Conservation (phyloP, 495 filamentous ascomycete species). For the Talaromyces proteolyticus region DNA sequence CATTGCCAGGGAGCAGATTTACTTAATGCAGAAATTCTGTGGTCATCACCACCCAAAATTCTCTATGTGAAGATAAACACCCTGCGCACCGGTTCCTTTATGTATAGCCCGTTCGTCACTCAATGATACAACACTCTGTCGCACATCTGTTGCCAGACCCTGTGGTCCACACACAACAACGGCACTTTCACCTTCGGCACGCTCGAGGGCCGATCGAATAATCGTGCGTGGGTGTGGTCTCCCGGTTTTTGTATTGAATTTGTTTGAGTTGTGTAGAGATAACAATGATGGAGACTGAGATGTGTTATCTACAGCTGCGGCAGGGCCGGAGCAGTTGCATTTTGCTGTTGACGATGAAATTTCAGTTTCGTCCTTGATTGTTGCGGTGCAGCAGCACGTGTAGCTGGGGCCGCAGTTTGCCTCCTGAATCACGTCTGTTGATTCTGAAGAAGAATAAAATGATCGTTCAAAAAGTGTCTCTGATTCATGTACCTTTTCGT, state of each 20-base stretch:
- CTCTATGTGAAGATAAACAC: conserved; percentile 50
- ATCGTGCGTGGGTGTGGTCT: conserved; percentile 38
- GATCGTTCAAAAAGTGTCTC: neutral
- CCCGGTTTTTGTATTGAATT: conserved; percentile 15
- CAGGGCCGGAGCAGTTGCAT: conserved; percentile 24
- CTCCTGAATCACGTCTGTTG: neutral
- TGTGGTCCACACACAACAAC: conserved; percentile 77
- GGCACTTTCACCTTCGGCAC: conserved; percentile 72
- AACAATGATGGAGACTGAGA: neutral
- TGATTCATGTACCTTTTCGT: too few relatives aligned
- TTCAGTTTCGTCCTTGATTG: conserved; percentile 42
- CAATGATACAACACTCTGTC: conserved; percentile 60
- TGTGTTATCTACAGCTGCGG: conserved; percentile 3
- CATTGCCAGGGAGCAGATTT: too few relatives aligned
- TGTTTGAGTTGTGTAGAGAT: neutral
- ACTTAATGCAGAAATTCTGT: too few relatives aligned
- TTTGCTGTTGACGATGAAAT: conserved; percentile 15
- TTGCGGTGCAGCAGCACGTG: conserved; percentile 47
- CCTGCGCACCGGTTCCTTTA: conserved; percentile 85
- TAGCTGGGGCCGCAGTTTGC: conserved; percentile 29
- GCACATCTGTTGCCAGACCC: conserved; percentile 57
- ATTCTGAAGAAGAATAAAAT: conserved; percentile 11
- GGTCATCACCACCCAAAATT: conserved; percentile 29
- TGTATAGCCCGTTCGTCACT: conserved; percentile 86
- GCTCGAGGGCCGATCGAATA: conserved; percentile 57